Conservation (phyloP, 139 green algal genomes). For the Ostreobium quekettii region DNA sequence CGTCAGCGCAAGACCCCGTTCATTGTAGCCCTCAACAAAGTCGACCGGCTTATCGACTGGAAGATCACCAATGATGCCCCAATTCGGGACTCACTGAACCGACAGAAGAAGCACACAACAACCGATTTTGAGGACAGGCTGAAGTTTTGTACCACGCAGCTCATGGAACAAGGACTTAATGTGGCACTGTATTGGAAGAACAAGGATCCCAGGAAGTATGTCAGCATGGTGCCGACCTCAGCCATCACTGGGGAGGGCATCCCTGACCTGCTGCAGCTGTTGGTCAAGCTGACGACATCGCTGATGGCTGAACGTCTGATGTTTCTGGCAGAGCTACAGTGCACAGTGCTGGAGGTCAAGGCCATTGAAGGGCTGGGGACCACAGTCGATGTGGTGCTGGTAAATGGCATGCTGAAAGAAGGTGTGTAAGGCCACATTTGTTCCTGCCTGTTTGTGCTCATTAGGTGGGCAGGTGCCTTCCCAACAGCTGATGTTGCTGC, state of each 20-base stretch:
- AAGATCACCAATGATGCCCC: conserved; percentile 61
- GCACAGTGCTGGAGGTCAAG: conserved; percentile 86
- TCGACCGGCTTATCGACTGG: conserved; percentile 93
- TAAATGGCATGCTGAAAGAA: conserved; percentile 70
- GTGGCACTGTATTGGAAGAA: conserved; percentile 97
- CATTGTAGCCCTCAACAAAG: conserved; percentile 98
- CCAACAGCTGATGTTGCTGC: no score
- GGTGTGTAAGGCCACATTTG: no score
- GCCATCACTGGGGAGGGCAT: conserved; percentile 87
- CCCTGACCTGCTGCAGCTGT: conserved; percentile 60
- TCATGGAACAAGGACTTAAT: conserved; percentile 77
- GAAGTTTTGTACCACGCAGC: conserved; percentile 1
- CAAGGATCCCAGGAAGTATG: conserved; percentile 68
- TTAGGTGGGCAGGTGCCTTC: no score
- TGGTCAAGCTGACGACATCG: conserved; percentile 90
- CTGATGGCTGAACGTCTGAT: conserved; percentile 90
- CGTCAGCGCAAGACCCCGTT: conserved; percentile 96
- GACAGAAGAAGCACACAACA: conserved; percentile 59
- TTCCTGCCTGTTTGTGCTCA: no score
- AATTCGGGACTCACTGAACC: conserved; percentile 63
- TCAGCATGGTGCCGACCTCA: conserved; percentile 93
- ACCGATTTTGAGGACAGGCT: conserved; percentile 50
- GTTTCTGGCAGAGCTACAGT: conserved; percentile 79
- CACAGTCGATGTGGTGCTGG: conserved; percentile 94
- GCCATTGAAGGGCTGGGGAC: conserved; percentile 96